These are phyloP conservation scores for Xylaria palmicola DNA, from an alignment of 495 filamentous ascomycete species.

Conservation along the genomic window DNA sequence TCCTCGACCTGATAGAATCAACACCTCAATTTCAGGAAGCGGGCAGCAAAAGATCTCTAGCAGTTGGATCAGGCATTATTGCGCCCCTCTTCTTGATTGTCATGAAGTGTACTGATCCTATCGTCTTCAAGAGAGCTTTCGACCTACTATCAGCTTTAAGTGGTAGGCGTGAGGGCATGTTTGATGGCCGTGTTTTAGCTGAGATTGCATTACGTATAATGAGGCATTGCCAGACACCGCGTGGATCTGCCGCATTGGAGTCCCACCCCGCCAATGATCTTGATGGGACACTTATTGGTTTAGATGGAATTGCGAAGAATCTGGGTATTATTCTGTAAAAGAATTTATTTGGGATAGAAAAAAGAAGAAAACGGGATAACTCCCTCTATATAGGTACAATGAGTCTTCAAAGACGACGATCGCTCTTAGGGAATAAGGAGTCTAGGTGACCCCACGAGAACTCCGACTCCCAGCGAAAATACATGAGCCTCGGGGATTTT, in stretches of 20 bases:
- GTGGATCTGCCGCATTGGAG: neutral
- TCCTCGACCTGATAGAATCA: constrained; percentile 2
- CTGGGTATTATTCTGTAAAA: neutral
- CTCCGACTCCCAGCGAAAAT: neutral
- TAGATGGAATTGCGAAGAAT: neutral
- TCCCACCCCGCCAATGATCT: neutral
- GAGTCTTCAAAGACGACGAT: neutral
- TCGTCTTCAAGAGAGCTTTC: neutral
- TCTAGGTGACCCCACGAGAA: neutral
- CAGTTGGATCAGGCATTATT: neutral
- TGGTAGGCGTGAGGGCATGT: constrained; percentile 11
- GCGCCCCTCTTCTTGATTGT: constrained; percentile 5
- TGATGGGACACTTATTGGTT: neutral
- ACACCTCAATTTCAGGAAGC: neutral
- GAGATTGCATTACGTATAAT: neutral
- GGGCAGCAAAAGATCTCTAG: neutral
- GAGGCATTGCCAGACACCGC: neutral
- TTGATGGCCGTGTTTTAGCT: neutral
- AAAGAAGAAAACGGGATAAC: neutral
- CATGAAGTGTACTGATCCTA: constrained; percentile 7
- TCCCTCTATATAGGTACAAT: neutral
- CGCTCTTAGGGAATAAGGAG: neutral
- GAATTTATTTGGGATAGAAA: neutral
- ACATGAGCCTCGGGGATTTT: neutral
- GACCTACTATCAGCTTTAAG: neutral